Base-by-base conservation (phyloP, 345 rosid genomes). In the Lenwebbia sp. region DNA sequence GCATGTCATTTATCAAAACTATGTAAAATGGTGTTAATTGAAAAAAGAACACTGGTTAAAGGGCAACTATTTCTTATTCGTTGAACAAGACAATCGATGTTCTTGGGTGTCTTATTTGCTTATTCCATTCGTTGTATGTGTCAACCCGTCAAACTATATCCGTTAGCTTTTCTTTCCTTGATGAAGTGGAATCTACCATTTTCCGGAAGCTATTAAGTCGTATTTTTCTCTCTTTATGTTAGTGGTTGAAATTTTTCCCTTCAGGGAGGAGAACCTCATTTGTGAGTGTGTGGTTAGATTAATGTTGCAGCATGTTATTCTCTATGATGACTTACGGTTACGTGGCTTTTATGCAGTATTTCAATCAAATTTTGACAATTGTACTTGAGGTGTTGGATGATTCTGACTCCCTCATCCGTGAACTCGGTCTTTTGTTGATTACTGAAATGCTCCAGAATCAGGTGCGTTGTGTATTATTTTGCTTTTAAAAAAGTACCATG, bases 301-400 rank as follows among this genome's bases (percentile, higher is more conserved):
- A 30, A 52, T 26, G 14, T 53, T 54, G 60, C 30, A 22, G 10
- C 41, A 15, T 54, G 82, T 30, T n/a, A n/a, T 41, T 22, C 56
- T 53, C n/a, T 22, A 54, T 83, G 58, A 15, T 83, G 58, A 54
- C 84, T 54, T 53, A 54, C 10, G 4, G 19, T 52, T 55, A 44
- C 44, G 17, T 37, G 65, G 44, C 30, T 86, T 70, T 11, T 87
- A 75, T 91, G 89, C 94, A 93, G 95, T 90, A 89, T 87, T 93
- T 93, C 89, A 93, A 91, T 87, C 93, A 91, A 87, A 90, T 91
- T 85, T 81, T 92, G 86, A 90, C 90, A 58, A 87, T 86, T 85
- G 91, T 91, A 60, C 90, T 93, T 83, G 92, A 92, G 88, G 87
- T 87, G 85, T 58, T 93, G 89, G 95, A 92, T 85, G 91, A 90